phyloP scores from a whole-genome alignment of 1,284 basidiomycete species.

The Macrocystidia cucumis region DNA sequence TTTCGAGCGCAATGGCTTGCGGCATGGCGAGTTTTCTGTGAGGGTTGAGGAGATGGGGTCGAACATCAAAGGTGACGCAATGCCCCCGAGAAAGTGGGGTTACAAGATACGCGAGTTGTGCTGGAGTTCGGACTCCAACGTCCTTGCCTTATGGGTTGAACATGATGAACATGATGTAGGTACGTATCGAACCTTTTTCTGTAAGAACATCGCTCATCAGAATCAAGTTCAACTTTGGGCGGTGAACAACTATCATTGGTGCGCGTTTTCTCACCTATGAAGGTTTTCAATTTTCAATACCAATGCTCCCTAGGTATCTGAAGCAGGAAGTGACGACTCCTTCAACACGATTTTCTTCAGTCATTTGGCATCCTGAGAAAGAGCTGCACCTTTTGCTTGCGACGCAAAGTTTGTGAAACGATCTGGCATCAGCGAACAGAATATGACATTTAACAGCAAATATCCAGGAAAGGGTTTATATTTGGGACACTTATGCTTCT shows the following conservation, averaged over 20 bases:
- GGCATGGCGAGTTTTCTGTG: constrained; percentile 86
- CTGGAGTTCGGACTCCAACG: constrained; percentile 89
- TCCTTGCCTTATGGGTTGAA: constrained; percentile 84
- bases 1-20: constrained; percentile 91
- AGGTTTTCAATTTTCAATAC: background rate
- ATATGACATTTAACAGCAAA: constrained; percentile 27
- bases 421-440: background rate
- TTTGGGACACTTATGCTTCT: constrained; percentile 74
- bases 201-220: constrained; percentile 1
- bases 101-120: constrained; percentile 69
- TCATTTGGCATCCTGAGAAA: constrained; percentile 87
- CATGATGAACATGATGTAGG: constrained; percentile 61
- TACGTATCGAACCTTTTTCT: constrained; percentile 25
- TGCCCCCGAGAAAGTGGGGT: constrained; percentile 34
- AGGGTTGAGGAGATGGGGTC: constrained; percentile 21
- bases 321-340: constrained; percentile 77
- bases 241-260: constrained; percentile 95
- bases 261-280: constrained; percentile 7
- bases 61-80: constrained; percentile 19
- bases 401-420: constrained; percentile 46
- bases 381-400: constrained; percentile 65
- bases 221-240: constrained; percentile 90
- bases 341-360: constrained; percentile 49
- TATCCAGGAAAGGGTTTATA: constrained; percentile 59
- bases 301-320: constrained; percentile 60